phyloP scores from a whole-genome alignment of 169 alveolate genomes.

The Eimeria tenella region DNA sequence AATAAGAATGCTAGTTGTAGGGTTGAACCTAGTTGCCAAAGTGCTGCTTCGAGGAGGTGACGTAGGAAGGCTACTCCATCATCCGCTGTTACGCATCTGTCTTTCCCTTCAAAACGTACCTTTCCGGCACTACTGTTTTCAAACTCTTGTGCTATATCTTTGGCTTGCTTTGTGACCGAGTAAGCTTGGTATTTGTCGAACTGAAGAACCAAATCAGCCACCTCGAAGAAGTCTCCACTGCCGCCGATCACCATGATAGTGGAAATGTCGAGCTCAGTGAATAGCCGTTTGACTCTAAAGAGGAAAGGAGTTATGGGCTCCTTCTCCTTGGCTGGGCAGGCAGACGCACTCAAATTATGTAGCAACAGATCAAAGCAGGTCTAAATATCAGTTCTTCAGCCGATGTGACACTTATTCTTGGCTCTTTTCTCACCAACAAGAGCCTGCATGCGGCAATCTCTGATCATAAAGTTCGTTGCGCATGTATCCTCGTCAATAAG shows the following conservation, averaged over 20 bases:
- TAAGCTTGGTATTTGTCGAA: slow-evolving; percentile 80
- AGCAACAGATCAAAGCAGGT: background rate
- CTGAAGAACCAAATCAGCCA: slow-evolving; percentile 82
- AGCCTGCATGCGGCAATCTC: slow-evolving; percentile 80
- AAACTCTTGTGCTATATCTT: slow-evolving; percentile 67
- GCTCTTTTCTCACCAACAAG: slow-evolving; percentile 73
- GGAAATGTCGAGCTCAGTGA: slow-evolving; percentile 13
- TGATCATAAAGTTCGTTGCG: slow-evolving; percentile 85
- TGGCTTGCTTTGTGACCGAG: slow-evolving; percentile 80
- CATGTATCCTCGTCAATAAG: slow-evolving; percentile 88
- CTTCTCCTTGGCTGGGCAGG: slow-evolving; percentile 73
- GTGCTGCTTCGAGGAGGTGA: no score
- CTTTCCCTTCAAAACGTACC: background rate
- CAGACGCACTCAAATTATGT: background rate
- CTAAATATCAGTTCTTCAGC: no score
- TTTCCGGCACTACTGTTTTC: background rate
- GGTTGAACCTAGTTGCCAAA: no score
- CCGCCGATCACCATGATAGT: slow-evolving; percentile 84
- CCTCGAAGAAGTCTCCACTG: slow-evolving; percentile 83
- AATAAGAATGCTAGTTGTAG: no score
- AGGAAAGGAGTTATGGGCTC: slow-evolving; percentile 85
- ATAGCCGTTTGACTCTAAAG: slow-evolving; percentile 73
- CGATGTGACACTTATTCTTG: background rate
- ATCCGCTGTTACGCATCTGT: background rate
- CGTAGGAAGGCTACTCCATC: background rate